Conservation (phyloP, 805 yeast genomes). For the Schwanniomyces pseudopolymorphus region DNA sequence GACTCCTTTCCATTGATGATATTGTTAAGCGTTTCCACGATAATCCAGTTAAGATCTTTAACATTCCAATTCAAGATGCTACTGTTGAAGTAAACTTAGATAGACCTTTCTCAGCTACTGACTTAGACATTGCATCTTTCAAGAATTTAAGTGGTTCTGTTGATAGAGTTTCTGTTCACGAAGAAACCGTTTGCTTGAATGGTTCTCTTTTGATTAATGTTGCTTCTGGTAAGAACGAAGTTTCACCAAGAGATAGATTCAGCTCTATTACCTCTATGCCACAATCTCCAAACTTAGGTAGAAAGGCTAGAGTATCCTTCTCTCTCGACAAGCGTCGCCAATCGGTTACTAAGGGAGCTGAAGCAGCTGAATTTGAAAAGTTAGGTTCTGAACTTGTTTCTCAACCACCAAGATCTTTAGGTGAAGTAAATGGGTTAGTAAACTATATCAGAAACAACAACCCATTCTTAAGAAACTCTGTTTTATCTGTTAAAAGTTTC, state of each 20-base stretch:
- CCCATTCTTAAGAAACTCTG: slow-evolving; percentile 86
- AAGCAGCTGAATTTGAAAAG: slow-evolving; percentile 45
- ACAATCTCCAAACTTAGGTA: slow-evolving; percentile 39
- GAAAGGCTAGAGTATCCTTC: slow-evolving; percentile 38
- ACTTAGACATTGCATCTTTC: slow-evolving; percentile 13
- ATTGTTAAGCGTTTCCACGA: slow-evolving; percentile 72
- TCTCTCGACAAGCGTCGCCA: slow-evolving; percentile 33
- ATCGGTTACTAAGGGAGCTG: slow-evolving; percentile 37
- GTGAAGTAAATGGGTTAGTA: slow-evolving; percentile 77
- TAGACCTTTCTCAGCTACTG: slow-evolving; percentile 49
- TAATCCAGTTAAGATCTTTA: slow-evolving; percentile 80
- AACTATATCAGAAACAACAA: slow-evolving; percentile 78
- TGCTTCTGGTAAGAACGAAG: slow-evolving; percentile 56
- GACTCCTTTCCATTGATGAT: slow-evolving; percentile 69
- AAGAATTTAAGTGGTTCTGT: slow-evolving; percentile 71
- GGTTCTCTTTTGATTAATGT: slow-evolving; percentile 64
- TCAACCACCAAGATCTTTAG: slow-evolving; percentile 66
- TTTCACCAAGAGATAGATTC: slow-evolving; percentile 46
- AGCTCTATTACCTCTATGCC: slow-evolving; percentile 33
- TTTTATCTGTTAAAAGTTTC: slow-evolving; percentile 85
- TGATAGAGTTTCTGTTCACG: slow-evolving; percentile 80
- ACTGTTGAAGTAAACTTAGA: slow-evolving; percentile 82
- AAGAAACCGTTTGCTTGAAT: slow-evolving; percentile 80
- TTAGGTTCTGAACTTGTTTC: slow-evolving; percentile 69
- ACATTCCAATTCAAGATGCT: slow-evolving; percentile 77